phyloP scores from a whole-genome alignment of 1,284 basidiomycete species.

The Ustilago tritici region DNA sequence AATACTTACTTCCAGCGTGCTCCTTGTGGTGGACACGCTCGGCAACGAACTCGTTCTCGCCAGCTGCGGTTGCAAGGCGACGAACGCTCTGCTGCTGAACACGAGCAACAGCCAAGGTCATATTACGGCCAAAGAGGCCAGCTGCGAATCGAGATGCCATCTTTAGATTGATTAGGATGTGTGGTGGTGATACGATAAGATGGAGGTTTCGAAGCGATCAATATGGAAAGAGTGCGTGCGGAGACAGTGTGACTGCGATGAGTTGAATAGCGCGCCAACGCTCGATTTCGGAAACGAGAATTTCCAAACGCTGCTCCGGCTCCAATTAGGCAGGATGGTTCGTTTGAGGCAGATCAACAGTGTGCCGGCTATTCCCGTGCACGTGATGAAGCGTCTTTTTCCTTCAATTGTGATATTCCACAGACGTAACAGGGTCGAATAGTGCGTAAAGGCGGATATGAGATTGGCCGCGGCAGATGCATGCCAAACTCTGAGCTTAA shows the following conservation, averaged over 20 bases:
- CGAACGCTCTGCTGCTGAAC: conserved; percentile 25
- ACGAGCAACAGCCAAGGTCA: conserved; percentile 19
- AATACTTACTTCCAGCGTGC: conserved; percentile 61
- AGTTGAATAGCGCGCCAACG: conserved; percentile 4
- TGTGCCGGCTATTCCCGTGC: conserved; percentile 19
- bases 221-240: not conserved
- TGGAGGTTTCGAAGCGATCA: conserved; percentile 1
- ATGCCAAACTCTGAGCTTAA: conserved; percentile 18
- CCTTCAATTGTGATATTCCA: not conserved
- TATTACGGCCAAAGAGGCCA: conserved; percentile 37
- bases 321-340: not conserved
- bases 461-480: not conserved
- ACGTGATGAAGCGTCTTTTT: conserved; percentile 13
- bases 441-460: not conserved
- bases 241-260: conserved; percentile 1
- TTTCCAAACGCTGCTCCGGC: conserved; percentile 8
- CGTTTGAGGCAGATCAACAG: not conserved
- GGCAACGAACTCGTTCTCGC: conserved; percentile 56
- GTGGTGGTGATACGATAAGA: not conserved
- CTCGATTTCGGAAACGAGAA: conserved; percentile 20
- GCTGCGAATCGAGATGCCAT: conserved; percentile 51
- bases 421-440: not conserved
- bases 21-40: conserved; percentile 58
- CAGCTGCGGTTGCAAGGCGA: conserved; percentile 30
- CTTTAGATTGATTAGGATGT: conserved; percentile 4